Conservation (phyloP, 2,329 filamentous ascomycete genomes). For the Neonectria ditissima region DNA sequence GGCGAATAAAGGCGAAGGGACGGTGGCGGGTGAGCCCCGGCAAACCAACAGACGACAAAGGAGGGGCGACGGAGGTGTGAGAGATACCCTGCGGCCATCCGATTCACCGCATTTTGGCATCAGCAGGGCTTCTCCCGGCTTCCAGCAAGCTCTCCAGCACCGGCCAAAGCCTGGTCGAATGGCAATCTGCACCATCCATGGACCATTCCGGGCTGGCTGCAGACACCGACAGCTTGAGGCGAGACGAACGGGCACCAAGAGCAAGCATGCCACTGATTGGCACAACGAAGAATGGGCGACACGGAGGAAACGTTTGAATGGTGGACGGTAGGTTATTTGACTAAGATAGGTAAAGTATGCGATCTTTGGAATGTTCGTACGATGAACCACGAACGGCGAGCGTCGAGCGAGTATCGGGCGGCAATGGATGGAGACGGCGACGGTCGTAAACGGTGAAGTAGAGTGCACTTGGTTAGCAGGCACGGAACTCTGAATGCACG, state of each 20-base stretch:
- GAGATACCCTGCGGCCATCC: constrained; percentile 30
- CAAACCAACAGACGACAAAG: constrained; percentile 27
- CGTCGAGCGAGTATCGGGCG: constrained; percentile 4
- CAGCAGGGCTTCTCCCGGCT: constrained; percentile 38
- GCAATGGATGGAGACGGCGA: not conserved
- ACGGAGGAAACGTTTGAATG: constrained; percentile 4
- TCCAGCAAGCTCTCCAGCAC: constrained; percentile 31
- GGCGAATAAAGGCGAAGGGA: constrained; percentile 36
- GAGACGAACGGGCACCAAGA: constrained; percentile 37
- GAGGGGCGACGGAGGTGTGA: constrained; percentile 23
- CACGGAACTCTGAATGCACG: constrained; percentile 6
- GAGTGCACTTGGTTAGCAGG: constrained; percentile 5
- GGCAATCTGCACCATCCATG: constrained; percentile 28
- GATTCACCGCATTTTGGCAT: constrained; percentile 48
- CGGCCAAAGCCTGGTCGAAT: constrained; percentile 37
- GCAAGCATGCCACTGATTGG: constrained; percentile 29
- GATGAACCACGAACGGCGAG: not conserved
- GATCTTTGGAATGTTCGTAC: not conserved
- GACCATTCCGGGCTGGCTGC: constrained; percentile 43
- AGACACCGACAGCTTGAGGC: constrained; percentile 34
- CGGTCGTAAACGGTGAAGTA: constrained; percentile 12
- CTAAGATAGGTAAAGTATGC: constrained; percentile 23
- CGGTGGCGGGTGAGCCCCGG: constrained; percentile 31
- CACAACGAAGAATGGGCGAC: constrained; percentile 6
- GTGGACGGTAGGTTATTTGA: not conserved